These are phyloP conservation scores for Penstemon davidsonii DNA, from an alignment of 257 asterid genomes.

Conservation along the genomic window DNA sequence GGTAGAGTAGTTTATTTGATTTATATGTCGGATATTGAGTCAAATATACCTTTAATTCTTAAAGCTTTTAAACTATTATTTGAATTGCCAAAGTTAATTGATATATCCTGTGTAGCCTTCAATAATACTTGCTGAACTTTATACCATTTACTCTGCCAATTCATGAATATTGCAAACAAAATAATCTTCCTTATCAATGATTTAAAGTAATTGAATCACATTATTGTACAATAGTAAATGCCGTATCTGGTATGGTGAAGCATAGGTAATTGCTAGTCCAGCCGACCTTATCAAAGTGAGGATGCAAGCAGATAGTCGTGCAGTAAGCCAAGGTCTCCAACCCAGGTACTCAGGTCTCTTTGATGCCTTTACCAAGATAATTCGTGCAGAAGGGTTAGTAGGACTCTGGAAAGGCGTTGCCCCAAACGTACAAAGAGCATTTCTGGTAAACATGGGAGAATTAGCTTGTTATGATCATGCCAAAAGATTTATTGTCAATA, in stretches of 20 bases:
- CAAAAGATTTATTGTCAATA: slow-evolving; percentile 52
- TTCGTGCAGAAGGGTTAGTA: slow-evolving; percentile 52
- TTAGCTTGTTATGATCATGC: slow-evolving; percentile 87
- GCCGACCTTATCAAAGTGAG: slow-evolving; percentile 91
- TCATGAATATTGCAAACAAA: background rate
- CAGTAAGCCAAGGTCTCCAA: slow-evolving; percentile 48
- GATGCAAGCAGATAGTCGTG: slow-evolving; percentile 78
- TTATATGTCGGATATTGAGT: no score
- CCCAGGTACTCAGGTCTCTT: slow-evolving; percentile 62
- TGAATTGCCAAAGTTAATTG: no score
- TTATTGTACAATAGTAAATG: background rate
- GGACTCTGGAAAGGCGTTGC: slow-evolving; percentile 88
- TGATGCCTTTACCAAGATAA: slow-evolving; percentile 67
- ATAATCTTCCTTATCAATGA: background rate
- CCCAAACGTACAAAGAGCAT: slow-evolving; percentile 82
- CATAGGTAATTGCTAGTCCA: slow-evolving; percentile 86
- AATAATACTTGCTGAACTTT: background rate
- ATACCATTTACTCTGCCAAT: background rate
- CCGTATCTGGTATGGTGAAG: slow-evolving; percentile 25
- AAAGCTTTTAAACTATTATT: no score
- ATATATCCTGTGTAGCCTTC: no score
- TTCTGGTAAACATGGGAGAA: slow-evolving; percentile 91
- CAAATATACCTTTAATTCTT: no score
- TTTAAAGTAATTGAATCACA: background rate
- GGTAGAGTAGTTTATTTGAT: no score